phyloP scores from a whole-genome alignment of 495 filamentous ascomycete genomes.

The Hypoxylon crocopeplum region DNA sequence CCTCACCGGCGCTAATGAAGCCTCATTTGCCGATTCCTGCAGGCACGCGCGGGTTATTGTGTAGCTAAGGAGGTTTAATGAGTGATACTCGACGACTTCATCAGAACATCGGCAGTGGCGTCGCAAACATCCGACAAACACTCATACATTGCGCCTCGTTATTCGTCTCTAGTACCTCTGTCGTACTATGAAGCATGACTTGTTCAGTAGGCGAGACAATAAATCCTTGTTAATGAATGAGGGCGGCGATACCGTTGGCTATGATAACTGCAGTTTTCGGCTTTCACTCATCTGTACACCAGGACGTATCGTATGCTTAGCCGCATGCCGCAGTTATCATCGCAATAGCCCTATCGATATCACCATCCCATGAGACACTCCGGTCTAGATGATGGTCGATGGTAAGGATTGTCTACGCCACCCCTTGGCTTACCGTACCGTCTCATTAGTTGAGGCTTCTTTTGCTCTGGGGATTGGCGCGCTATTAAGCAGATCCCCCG shows the following conservation, averaged over 20 bases:
- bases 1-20: conserved; percentile 10
- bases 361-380: too few relatives aligned
- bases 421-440: too few relatives aligned
- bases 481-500: too few relatives aligned
- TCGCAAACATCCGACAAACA: neutral
- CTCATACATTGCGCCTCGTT: neutral
- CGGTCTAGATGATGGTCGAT: too few relatives aligned
- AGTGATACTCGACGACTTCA: neutral
- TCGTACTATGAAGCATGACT: neutral
- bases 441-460: too few relatives aligned
- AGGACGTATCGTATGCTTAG: neutral
- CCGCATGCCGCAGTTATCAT: neutral
- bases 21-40: conserved; percentile 23
- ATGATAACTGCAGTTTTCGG: conserved; percentile 8
- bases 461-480: too few relatives aligned
- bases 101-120: conserved; percentile 10
- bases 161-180: neutral
- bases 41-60: conserved; percentile 1
- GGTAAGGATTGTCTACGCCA: too few relatives aligned
- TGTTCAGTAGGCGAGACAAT: too few relatives aligned
- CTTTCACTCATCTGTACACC: neutral
- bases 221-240: too few relatives aligned
- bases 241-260: too few relatives aligned
- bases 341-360: conserved; percentile 12
- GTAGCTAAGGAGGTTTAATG: conserved; percentile 7